phyloP scores from a whole-genome alignment of 139 green algal species.

The Chlorella sp. region DNA sequence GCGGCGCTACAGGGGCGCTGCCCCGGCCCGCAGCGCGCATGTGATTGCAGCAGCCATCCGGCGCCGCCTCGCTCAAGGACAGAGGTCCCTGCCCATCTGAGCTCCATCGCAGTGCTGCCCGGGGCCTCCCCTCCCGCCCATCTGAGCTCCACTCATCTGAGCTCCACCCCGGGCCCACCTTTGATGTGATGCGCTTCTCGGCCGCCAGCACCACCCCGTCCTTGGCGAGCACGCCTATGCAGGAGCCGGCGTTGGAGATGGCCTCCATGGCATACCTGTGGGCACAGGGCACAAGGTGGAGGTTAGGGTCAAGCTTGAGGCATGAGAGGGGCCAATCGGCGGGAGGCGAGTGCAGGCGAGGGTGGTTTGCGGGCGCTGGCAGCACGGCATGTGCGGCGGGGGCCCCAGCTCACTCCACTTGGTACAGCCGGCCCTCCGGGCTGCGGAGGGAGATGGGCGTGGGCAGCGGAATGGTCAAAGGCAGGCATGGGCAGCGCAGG shows the following conservation, averaged over 20 bases:
- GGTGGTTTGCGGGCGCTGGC: neutral
- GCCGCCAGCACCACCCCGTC: slow-evolving; percentile 95
- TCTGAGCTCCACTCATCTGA: no score
- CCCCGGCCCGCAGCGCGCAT: neutral
- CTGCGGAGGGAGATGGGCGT: no score
- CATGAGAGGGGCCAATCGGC: no score
- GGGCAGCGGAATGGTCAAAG: no score
- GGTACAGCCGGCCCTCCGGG: slow-evolving; percentile 95
- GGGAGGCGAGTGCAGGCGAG: neutral
- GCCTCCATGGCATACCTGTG: slow-evolving; percentile 97
- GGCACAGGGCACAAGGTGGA: neutral
- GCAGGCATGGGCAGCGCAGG: no score
- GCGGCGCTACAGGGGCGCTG: neutral
- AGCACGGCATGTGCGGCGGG: neutral
- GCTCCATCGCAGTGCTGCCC: no score
- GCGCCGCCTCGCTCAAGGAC: no score
- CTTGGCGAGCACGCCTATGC: slow-evolving; percentile 88
- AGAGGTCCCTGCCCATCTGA: no score
- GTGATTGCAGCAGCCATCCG: no score
- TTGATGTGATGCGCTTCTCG: slow-evolving; percentile 98
- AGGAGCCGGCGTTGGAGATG: slow-evolving; percentile 95
- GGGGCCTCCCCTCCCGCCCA: no score
- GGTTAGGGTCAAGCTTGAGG: no score
- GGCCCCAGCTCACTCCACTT: slow-evolving; percentile 73
- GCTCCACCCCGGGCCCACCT: slow-evolving; percentile 59